Conservation (phyloP, 2,329 filamentous ascomycete genomes). For the Aspergillus nomiae region DNA sequence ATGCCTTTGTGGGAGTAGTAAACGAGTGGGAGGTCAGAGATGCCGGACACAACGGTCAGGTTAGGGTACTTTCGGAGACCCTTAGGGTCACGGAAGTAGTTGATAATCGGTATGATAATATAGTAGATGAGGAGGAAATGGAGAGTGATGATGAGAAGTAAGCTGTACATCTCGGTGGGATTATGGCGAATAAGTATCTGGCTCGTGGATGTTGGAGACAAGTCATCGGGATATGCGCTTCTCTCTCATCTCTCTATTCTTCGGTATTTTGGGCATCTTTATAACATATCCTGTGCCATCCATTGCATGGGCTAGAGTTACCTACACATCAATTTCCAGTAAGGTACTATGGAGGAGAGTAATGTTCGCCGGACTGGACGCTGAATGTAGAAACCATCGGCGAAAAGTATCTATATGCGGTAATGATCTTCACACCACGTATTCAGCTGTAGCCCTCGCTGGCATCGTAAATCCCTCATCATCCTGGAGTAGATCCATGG, state of each 20-base stretch:
- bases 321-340: neutral
- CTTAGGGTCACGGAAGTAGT: slow-evolving; percentile 23
- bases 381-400: neutral
- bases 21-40: slow-evolving; percentile 18
- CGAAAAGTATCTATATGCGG: neutral
- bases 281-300: neutral
- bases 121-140: slow-evolving; percentile 8
- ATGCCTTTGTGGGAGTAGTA: slow-evolving; percentile 26
- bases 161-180: neutral
- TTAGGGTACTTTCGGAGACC: slow-evolving; percentile 22
- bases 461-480: neutral
- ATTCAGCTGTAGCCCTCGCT: neutral
- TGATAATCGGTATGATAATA: slow-evolving; percentile 14
- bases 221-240: neutral
- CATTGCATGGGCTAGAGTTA: neutral
- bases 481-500: neutral
- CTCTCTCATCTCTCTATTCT: neutral
- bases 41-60: slow-evolving; percentile 14
- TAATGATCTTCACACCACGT: neutral
- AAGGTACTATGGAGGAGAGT: neutral
- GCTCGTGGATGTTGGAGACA: neutral
- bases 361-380: neutral
- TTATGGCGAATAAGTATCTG: neutral
- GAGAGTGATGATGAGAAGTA: neutral
- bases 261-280: neutral